These are phyloP conservation scores for Populus tremula DNA, from an alignment of 345 rosid genomes.

Conservation along the genomic window DNA sequence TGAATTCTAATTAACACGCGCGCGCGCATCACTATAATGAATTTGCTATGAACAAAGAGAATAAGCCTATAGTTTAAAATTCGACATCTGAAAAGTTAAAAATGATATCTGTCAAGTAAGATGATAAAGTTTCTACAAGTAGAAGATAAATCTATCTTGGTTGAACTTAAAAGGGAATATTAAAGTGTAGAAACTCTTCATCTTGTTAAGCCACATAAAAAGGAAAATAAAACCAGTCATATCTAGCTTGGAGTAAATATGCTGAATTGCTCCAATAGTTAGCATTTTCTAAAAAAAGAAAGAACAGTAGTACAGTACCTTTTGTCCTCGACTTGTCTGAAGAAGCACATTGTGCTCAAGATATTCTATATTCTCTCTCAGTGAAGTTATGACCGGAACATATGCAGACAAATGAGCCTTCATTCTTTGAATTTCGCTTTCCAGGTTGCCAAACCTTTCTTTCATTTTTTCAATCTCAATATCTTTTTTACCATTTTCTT, in stretches of 20 bases:
- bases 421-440: conserved; percentile 24
- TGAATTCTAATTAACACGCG: not conserved
- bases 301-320: conserved; percentile 31
- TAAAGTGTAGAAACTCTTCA: not conserved
- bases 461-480: conserved; percentile 21
- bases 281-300: not conserved
- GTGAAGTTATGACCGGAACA: conserved; percentile 22
- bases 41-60: not conserved
- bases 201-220: not conserved
- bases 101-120: not conserved
- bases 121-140: not conserved
- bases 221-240: not conserved
- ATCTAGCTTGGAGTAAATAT: not conserved
- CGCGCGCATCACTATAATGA: not conserved
- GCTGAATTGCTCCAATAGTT: conserved; percentile 4
- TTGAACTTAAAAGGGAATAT: not conserved
- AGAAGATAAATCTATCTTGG: not conserved
- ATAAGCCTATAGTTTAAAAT: not conserved
- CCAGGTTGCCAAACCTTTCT: conserved; percentile 19
- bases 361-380: conserved; percentile 22
- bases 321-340: conserved; percentile 23
- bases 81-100: not conserved
- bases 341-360: conserved; percentile 32
- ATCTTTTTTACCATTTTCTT: conserved; percentile 26
- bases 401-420: conserved; percentile 31